A percentile compares a stretch with the other conserved stretches of the same genome.
These are phyloP conservation scores for Durotheca rogersii DNA, from an alignment of 495 filamentous ascomycete species.

Conservation along the genomic window DNA sequence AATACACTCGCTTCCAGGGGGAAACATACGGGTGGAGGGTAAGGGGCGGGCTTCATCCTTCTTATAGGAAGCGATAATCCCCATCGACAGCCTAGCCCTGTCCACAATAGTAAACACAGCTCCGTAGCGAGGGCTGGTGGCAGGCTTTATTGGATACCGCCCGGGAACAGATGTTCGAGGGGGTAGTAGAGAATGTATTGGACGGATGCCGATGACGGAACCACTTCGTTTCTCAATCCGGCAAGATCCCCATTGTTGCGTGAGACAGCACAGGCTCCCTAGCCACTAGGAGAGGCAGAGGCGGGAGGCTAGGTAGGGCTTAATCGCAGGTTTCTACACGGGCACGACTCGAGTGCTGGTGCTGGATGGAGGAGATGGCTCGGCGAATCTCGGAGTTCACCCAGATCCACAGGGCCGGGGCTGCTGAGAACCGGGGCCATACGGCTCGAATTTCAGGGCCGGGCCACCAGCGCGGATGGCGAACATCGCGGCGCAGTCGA, in stretches of 20 bases:
- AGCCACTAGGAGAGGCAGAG: conserved; percentile 9
- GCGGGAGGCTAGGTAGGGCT: conserved; percentile 12
- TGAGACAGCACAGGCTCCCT: conserved; percentile 11
- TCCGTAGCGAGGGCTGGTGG: background rate
- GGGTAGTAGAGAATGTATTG: conserved; percentile 17
- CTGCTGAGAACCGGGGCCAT: conserved; percentile 24
- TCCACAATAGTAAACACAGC: conserved; percentile 1
- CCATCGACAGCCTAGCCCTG: conserved; percentile 7
- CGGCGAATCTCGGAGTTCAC: conserved; percentile 28
- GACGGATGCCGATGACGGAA: conserved; percentile 26
- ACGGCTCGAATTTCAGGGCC: conserved; percentile 23
- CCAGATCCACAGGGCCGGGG: conserved; percentile 27
- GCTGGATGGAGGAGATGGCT: conserved; percentile 17
- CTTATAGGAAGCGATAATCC: conserved; percentile 16
- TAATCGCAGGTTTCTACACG: conserved; percentile 14
- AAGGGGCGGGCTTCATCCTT: conserved; percentile 24
- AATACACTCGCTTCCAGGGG: no score
- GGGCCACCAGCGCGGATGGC: background rate
- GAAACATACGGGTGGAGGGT: no score
- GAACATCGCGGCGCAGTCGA: background rate
- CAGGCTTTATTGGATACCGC: conserved; percentile 14
- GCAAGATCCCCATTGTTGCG: conserved; percentile 23
- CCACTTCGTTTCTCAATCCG: conserved; percentile 22
- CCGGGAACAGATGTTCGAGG: conserved; percentile 10
- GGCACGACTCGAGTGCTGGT: conserved; percentile 16